Evolutionary conservation across 805 yeast species (phyloP).

Genomic region (Pichia rugopelliculosa): DNA sequence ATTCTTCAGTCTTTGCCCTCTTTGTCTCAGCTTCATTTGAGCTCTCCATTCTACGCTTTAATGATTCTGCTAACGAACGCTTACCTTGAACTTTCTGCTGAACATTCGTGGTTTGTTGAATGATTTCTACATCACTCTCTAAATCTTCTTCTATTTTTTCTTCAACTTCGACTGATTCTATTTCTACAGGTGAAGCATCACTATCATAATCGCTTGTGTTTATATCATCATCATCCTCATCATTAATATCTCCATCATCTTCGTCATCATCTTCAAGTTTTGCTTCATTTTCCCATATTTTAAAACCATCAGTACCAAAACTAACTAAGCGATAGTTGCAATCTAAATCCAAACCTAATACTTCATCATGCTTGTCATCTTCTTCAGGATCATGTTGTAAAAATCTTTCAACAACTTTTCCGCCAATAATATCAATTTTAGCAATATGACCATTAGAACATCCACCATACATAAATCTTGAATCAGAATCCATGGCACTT

Average conservation of each 20-base stretch:
- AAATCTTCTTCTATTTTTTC: not conserved
- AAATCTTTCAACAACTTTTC: slow-evolving; percentile 58
- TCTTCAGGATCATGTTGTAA: slow-evolving; percentile 68
- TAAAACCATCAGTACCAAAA: slow-evolving; percentile 77
- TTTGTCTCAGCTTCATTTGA: not conserved
- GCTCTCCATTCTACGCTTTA: slow-evolving; percentile 5
- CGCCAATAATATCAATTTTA: slow-evolving; percentile 56
- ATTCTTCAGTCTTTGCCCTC: slow-evolving; percentile 6
- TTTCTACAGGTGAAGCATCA: slow-evolving; percentile 2
- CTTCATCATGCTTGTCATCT: slow-evolving; percentile 63
- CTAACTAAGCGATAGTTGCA: slow-evolving; percentile 69
- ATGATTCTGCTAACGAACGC: slow-evolving; percentile 5
- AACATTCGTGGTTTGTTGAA: slow-evolving; percentile 7
- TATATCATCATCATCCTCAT: slow-evolving; percentile 11
- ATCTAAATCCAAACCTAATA: slow-evolving; percentile 70
- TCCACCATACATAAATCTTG: slow-evolving; percentile 66
- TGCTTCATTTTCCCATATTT: slow-evolving; percentile 54
- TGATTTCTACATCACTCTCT: slow-evolving; percentile 4
- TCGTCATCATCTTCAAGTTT: slow-evolving; percentile 20
- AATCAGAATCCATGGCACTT: slow-evolving; percentile 47
- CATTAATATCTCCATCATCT: slow-evolving; percentile 19
- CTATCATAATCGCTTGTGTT: slow-evolving; percentile 6
- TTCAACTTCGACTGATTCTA: not conserved
- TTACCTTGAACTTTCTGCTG: slow-evolving; percentile 1
- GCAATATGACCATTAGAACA: slow-evolving; percentile 68